These are phyloP conservation scores for Umbelopsis ramanniana DNA, from an alignment of 192 early-diverging fungal genomes.

Conservation along the genomic window DNA sequence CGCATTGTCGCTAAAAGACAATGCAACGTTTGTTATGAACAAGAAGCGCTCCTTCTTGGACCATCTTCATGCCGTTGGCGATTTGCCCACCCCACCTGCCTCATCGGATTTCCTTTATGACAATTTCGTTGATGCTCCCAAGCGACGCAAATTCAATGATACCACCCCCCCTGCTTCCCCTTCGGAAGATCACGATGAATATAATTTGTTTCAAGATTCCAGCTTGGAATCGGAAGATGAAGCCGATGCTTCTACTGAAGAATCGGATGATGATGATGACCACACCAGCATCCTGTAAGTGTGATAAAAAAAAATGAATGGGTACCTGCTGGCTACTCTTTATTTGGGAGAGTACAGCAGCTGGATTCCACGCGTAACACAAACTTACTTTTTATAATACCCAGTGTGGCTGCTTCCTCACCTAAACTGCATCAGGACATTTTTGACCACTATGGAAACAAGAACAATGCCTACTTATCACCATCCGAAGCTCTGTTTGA, in stretches of 20 bases:
- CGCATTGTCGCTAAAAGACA: background rate
- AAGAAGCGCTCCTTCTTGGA: slow-evolving; percentile 21
- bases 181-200: slow-evolving; percentile 10
- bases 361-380: slow-evolving; percentile 11
- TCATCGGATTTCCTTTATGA: slow-evolving; percentile 15
- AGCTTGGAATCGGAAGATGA: background rate
- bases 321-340: background rate
- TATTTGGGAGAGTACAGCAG: slow-evolving; percentile 13
- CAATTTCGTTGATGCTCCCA: slow-evolving; percentile 18
- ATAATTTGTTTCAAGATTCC: slow-evolving; percentile 6
- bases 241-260: slow-evolving; percentile 16
- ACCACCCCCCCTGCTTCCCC: slow-evolving; percentile 10
- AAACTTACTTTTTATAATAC: slow-evolving; percentile 7
- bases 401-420: slow-evolving; percentile 19
- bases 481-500: background rate
- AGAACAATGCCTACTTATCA: background rate
- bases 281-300: slow-evolving; percentile 16
- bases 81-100: slow-evolving; percentile 31
- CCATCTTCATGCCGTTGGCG: background rate
- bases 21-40: background rate
- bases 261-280: slow-evolving; percentile 15
- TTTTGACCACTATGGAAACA: slow-evolving; percentile 16
- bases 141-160: slow-evolving; percentile 8
- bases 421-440: slow-evolving; percentile 20
- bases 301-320: background rate